Conservation (phyloP, 495 filamentous ascomycete genomes). For the Penicillium fimorum region DNA sequence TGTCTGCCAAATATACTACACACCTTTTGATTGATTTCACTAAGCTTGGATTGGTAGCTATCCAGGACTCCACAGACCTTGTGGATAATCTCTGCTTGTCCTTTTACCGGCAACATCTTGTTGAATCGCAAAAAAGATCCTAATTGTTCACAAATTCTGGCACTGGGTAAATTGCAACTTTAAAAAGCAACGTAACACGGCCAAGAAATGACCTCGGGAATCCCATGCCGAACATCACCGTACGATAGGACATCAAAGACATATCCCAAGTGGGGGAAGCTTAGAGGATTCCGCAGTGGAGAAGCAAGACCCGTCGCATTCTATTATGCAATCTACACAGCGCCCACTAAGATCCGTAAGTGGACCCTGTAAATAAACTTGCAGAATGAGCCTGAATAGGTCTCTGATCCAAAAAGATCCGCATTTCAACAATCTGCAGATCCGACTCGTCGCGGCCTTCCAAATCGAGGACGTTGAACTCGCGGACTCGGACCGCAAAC, state of each 20-base stretch:
- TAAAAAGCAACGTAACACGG: neutral
- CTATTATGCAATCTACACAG: neutral
- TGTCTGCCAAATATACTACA: neutral
- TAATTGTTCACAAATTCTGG: neutral
- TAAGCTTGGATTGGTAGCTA: slow-evolving; percentile 33
- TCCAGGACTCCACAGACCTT: slow-evolving; percentile 28
- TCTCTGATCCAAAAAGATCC: slow-evolving; percentile 22
- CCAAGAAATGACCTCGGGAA: neutral
- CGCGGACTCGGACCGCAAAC: slow-evolving; percentile 19
- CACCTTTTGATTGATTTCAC: slow-evolving; percentile 48
- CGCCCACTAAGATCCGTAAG: slow-evolving; percentile 11
- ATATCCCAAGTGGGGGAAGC: neutral
- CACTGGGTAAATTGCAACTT: neutral
- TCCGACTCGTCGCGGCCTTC: slow-evolving; percentile 9
- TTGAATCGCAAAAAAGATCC: neutral
- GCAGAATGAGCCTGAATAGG: slow-evolving; percentile 25
- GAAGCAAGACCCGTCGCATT: neutral
- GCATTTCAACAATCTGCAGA: slow-evolving; percentile 25
- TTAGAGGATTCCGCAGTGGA: slow-evolving; percentile 20
- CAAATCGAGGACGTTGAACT: slow-evolving; percentile 29
- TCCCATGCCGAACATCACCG: slow-evolving; percentile 18
- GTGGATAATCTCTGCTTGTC: slow-evolving; percentile 24
- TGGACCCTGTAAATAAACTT: slow-evolving; percentile 10
- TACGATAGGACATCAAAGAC: slow-evolving; percentile 3
- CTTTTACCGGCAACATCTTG: slow-evolving; percentile 19